Percentiles rank a stretch among this genome's conserved stretches.
Evolutionary conservation across 75 land plant genomes (phyloP).

Genomic region (Pinus taeda): DNA sequence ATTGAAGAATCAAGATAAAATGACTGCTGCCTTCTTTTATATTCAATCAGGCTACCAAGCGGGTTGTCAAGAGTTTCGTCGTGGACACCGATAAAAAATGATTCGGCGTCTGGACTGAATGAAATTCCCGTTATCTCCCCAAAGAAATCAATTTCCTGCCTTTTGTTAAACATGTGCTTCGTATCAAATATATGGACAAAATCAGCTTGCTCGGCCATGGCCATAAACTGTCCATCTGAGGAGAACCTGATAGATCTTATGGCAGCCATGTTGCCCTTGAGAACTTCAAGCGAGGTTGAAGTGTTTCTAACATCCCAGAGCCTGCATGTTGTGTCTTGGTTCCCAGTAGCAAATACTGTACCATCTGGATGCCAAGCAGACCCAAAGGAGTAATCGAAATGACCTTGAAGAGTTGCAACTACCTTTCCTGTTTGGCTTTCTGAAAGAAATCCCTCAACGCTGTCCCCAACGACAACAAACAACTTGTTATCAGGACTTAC

Average conservation of each 20-base stretch:
- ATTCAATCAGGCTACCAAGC: slow-evolving; percentile 71
- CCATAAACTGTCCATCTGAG: slow-evolving; percentile 63
- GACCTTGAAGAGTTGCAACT: slow-evolving; percentile 51
- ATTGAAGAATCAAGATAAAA: slow-evolving; percentile 46
- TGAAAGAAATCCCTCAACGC: slow-evolving; percentile 58
- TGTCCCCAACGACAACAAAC: slow-evolving; percentile 67
- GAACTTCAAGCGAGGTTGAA: slow-evolving; percentile 37
- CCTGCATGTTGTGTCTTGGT: slow-evolving; percentile 78
- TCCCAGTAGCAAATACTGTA: slow-evolving; percentile 66
- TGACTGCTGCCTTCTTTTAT: slow-evolving; percentile 43
- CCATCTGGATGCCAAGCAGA: slow-evolving; percentile 87
- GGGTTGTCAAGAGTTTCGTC: slow-evolving; percentile 28
- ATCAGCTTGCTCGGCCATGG: slow-evolving; percentile 67
- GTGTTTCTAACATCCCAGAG: slow-evolving; percentile 71
- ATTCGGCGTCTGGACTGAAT: slow-evolving; percentile 85
- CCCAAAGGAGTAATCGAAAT: slow-evolving; percentile 74
- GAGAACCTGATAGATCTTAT: slow-evolving; percentile 63
- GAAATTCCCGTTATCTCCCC: slow-evolving; percentile 92
- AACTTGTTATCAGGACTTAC: slow-evolving; percentile 66
- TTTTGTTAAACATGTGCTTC: slow-evolving; percentile 31
- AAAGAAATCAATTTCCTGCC: slow-evolving; percentile 60
- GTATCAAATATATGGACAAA: slow-evolving; percentile 62
- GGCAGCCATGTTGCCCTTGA: slow-evolving; percentile 69
- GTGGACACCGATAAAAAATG: slow-evolving; percentile 76
- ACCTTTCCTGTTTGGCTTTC: slow-evolving; percentile 74